Evolutionary conservation across 768 basidiomycete genomes (phyloP).

Genomic region (Rhodotorula graminis): DNA sequence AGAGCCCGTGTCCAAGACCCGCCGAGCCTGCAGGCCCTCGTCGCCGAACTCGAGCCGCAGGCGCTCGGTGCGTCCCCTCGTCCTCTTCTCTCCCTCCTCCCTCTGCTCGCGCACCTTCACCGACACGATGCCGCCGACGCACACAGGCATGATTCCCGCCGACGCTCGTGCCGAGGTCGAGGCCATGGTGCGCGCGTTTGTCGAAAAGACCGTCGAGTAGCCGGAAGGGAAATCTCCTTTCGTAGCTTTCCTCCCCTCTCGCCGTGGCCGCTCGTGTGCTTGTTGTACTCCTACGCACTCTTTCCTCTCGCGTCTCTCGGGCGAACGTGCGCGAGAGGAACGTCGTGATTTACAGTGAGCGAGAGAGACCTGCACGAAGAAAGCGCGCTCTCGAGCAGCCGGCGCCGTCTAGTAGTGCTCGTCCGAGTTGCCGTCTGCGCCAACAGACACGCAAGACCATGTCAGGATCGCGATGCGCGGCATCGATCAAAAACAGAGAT

Average conservation of each 20-base stretch:
- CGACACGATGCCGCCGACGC: neutral
- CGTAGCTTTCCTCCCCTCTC: neutral
- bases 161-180: constrained; percentile 27
- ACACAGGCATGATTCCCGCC: constrained; percentile 22
- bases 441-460: neutral
- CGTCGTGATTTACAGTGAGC: neutral
- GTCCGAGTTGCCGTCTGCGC: constrained; percentile 40
- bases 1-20: constrained; percentile 94
- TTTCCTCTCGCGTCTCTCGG: neutral
- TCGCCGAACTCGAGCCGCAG: constrained; percentile 77
- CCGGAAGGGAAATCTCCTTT: too few species aligned
- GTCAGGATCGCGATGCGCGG: neutral
- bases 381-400: neutral
- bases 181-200: constrained; percentile 31
- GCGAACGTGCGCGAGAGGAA: neutral
- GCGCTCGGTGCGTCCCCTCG: constrained; percentile 46
- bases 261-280: neutral
- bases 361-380: neutral
- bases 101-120: neutral
- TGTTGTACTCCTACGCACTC: neutral
- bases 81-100: too few species aligned
- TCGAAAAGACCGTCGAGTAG: constrained; percentile 36
- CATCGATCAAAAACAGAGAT: neutral
- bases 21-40: constrained; percentile 82
- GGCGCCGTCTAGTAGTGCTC: constrained; percentile 27